Conservation (phyloP, 495 filamentous ascomycete species). For the Aspergillus sclerotioniger region DNA sequence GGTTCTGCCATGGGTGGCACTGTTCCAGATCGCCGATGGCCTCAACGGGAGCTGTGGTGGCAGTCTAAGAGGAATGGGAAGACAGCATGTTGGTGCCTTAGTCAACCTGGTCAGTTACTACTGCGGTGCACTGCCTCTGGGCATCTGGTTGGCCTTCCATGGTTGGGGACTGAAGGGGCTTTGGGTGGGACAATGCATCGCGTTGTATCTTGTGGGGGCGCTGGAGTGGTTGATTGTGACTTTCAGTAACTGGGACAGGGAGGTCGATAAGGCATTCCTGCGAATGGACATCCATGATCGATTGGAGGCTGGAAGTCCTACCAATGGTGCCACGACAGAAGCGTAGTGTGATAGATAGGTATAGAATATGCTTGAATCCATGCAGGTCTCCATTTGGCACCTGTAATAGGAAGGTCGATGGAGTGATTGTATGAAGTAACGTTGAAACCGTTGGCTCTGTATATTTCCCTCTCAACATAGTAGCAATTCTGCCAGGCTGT, state of each 20-base stretch:
- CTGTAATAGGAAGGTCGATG: constrained; percentile 13
- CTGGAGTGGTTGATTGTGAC: constrained; percentile 82
- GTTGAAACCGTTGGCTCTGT: neutral
- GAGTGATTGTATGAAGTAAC: neutral
- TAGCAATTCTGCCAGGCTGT: too few relatives aligned
- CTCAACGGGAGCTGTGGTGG: constrained; percentile 85
- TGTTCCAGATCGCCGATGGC: constrained; percentile 95
- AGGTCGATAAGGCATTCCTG: constrained; percentile 73
- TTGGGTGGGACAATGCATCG: constrained; percentile 90
- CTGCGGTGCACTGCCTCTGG: constrained; percentile 75
- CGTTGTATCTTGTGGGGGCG: constrained; percentile 76
- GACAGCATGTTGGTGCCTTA: constrained; percentile 84
- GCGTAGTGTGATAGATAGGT: constrained; percentile 5
- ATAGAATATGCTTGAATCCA: neutral
- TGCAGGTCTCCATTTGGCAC: constrained; percentile 2
- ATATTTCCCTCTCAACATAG: neutral
- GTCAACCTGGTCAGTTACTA: constrained; percentile 93
- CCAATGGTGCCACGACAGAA: constrained; percentile 9
- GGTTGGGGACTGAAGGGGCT: constrained; percentile 83
- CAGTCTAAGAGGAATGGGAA: constrained; percentile 77
- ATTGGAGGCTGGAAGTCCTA: constrained; percentile 36
- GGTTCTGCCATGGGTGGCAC: constrained; percentile 82
- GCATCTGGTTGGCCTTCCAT: constrained; percentile 84
- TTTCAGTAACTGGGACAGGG: constrained; percentile 71
- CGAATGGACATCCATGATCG: constrained; percentile 65